Base-by-base conservation (phyloP, 306 rosid species). In the Senna tora region DNA sequence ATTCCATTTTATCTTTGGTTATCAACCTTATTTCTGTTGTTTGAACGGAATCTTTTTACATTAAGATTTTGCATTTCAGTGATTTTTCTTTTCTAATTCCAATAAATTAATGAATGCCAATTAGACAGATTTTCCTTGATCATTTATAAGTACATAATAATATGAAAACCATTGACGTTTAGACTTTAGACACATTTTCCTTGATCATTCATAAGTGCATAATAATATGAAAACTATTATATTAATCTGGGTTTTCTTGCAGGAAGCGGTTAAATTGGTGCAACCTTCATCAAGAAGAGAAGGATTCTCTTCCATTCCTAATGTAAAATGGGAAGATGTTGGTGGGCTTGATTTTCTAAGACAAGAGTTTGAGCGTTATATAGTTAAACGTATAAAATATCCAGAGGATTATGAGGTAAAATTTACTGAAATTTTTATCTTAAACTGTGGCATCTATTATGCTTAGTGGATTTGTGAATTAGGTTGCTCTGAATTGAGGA, bases 221-320 rank as follows among this genome's bases (percentile, higher is more conserved):
- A 62, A 15, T 33, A 76, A 15, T 20, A 52, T 25, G 39, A 19
- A 52, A 63, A 43, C 33, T 21, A 46, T 59, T 55, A 47, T 49
- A 53, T 55, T 62, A 65, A 51, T 74, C 47, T 74, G 39, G 50
- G 59, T 43, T 65, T 68, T 11, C 67, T 62, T 83, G 41, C 82
- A 94, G 98, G 92, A 85, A 79, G 97, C 98, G 39, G 82, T 81
- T 52, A 80, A 82, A 75, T 69, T 75, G 82, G 83, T 91, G 74
- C 98, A 94, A 72, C 98, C 98, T 60, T 94, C 98, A 19, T 83
- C 82, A 47, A 94, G 75, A 83, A 89, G 97, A 82, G 97, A 91
- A 84, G 98, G 98, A 25, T 94, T 94, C 80, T 89, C 97, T 41
- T 46, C 88, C 39, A 86, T 94, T 82, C 97, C 98, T 33, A 66